Conservation (phyloP, 148 eudicot genomes). For the Heliamphora exappendiculata region DNA sequence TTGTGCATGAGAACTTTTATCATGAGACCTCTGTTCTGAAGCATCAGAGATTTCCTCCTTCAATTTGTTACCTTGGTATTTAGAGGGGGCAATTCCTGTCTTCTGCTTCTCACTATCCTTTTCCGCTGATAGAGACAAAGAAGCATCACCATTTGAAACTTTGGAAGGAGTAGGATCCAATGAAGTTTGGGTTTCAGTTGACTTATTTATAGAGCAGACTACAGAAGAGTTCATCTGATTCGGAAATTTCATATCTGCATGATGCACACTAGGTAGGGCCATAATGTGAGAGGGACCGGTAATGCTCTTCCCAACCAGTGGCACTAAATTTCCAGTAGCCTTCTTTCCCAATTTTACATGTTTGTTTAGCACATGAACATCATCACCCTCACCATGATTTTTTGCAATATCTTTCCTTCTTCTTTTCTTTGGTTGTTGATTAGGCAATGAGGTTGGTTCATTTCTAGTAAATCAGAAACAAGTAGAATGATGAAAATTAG, state of each 20-base stretch:
- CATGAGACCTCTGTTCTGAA: slow-evolving; percentile 30
- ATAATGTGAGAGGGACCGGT: slow-evolving; percentile 30
- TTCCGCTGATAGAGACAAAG: slow-evolving; percentile 19
- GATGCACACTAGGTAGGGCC: slow-evolving; percentile 23
- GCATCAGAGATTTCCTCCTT: slow-evolving; percentile 39
- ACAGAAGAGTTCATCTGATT: slow-evolving; percentile 34
- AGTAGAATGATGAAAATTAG: neutral
- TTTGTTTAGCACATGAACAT: slow-evolving; percentile 41
- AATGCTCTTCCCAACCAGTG: slow-evolving; percentile 33
- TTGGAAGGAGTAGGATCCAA: slow-evolving; percentile 26
- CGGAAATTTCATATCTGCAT: slow-evolving; percentile 33
- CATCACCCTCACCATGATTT: slow-evolving; percentile 36
- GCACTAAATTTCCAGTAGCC: slow-evolving; percentile 35
- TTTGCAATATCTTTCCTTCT: slow-evolving; percentile 63
- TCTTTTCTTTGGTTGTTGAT: slow-evolving; percentile 72
- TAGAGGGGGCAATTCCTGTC: slow-evolving; percentile 24
- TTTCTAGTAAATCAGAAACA: slow-evolving; percentile 26
- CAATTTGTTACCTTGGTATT: slow-evolving; percentile 35
- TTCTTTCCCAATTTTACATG: slow-evolving; percentile 53
- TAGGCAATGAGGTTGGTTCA: slow-evolving; percentile 48
- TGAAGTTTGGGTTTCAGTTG: slow-evolving; percentile 31
- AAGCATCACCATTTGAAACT: slow-evolving; percentile 30
- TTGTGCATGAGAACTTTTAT: slow-evolving; percentile 34
- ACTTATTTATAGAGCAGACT: slow-evolving; percentile 32
- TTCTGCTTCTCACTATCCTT: slow-evolving; percentile 40